Evolutionary conservation across 2,329 filamentous ascomycete species (phyloP).

Genomic region (Arthrobotrys iridis): DNA sequence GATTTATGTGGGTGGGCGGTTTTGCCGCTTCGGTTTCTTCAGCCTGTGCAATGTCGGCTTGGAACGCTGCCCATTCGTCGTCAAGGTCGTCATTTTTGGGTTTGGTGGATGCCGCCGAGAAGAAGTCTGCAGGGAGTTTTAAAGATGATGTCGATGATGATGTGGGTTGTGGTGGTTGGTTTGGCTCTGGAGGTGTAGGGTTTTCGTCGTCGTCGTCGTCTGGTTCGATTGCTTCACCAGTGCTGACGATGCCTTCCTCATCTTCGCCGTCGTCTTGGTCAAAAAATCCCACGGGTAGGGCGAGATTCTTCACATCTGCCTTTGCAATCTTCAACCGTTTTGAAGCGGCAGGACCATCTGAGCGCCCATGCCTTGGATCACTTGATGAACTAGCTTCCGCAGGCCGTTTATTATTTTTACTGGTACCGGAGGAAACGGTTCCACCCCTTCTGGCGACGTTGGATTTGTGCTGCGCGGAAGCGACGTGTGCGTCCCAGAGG

Average conservation of each 20-base stretch:
- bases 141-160: conserved; percentile 12
- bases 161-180: not conserved
- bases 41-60: conserved; percentile 76
- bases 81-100: conserved; percentile 70
- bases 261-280: conserved; percentile 58
- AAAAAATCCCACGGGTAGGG: conserved; percentile 60
- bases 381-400: conserved; percentile 56
- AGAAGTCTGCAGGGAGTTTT: conserved; percentile 57
- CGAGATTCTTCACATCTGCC: conserved; percentile 49
- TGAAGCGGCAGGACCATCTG: conserved; percentile 60
- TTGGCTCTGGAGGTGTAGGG: not conserved
- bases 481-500: conserved; percentile 65
- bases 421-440: conserved; percentile 52
- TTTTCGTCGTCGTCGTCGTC: conserved; percentile 54
- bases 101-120: conserved; percentile 53
- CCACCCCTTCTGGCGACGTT: conserved; percentile 61
- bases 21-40: conserved; percentile 54
- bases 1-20: not conserved
- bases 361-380: conserved; percentile 68
- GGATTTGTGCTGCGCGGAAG: conserved; percentile 64
- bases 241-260: conserved; percentile 58
- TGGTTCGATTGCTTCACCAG: conserved; percentile 58
- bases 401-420: conserved; percentile 54
- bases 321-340: conserved; percentile 63
- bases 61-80: conserved; percentile 85